These are phyloP conservation scores for Ceratocystis destructans DNA, from an alignment of 2,329 filamentous ascomycete species.

Conservation along the genomic window DNA sequence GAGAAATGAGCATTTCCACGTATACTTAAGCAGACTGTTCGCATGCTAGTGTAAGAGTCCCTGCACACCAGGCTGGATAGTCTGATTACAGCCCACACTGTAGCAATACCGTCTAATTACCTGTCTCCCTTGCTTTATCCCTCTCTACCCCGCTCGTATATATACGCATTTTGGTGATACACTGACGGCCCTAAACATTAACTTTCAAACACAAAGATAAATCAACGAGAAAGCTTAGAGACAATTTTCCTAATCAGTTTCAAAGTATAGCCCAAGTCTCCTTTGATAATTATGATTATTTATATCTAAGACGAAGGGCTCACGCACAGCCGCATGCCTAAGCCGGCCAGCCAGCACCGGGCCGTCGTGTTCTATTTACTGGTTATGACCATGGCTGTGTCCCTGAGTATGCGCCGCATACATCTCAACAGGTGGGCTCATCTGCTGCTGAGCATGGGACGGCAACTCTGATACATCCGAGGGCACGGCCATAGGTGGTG, in stretches of 20 bases:
- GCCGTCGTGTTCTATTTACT: not conserved
- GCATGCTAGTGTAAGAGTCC: too few relatives aligned
- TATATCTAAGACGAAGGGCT: not conserved
- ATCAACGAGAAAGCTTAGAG: not conserved
- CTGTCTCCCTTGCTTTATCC: not conserved
- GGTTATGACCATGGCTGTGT: not conserved
- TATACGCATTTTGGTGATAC: not conserved
- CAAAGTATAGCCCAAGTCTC: not conserved
- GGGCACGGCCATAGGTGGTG: not conserved
- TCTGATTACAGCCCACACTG: too few relatives aligned
- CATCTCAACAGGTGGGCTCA: conserved; percentile 15
- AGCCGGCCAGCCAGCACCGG: too few relatives aligned
- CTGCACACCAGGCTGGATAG: too few relatives aligned
- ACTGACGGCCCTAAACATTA: not conserved
- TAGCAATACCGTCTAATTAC: not conserved
- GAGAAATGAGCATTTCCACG: not conserved
- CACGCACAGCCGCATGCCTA: not conserved
- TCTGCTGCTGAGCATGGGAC: conserved; percentile 22
- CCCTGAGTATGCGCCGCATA: not conserved
- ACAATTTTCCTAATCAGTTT: not conserved
- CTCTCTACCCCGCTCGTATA: not conserved
- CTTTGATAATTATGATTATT: not conserved
- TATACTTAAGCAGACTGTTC: not conserved
- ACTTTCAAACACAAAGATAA: not conserved
- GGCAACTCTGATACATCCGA: conserved; percentile 48